Conservation (phyloP, 2,329 filamentous ascomycete genomes). For the Pseudogymnoascus verrucosus region DNA sequence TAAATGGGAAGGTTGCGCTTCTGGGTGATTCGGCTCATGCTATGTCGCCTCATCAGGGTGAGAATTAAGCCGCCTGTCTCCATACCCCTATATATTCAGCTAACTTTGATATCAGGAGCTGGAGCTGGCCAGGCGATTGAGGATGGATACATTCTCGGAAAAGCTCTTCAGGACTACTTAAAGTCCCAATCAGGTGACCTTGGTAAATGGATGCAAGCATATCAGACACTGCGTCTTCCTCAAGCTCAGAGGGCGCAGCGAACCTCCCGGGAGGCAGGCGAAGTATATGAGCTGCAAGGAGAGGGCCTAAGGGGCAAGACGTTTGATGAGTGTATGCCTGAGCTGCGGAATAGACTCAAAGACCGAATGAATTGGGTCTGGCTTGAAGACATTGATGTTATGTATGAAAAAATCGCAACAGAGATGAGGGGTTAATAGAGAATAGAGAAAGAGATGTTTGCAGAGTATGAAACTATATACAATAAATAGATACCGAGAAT, state of each 20-base stretch:
- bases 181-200: too few relatives aligned
- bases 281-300: conserved; percentile 30
- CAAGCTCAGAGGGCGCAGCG: conserved; percentile 21
- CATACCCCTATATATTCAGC: conserved; percentile 23
- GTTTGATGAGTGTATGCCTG: conserved; percentile 30
- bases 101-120: too few relatives aligned
- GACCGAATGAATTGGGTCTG: conserved; percentile 29
- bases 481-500: too few relatives aligned
- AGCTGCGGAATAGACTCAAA: conserved; percentile 24
- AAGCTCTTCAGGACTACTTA: too few relatives aligned
- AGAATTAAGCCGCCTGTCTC: conserved; percentile 14
- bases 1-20: conserved; percentile 9
- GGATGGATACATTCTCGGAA: too few relatives aligned
- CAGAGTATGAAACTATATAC: too few relatives aligned
- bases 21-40: conserved; percentile 11
- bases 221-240: too few relatives aligned
- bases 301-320: conserved; percentile 27
- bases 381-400: conserved; percentile 26
- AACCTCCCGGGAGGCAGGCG: conserved; percentile 26
- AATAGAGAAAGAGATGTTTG: too few relatives aligned
- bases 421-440: too few relatives aligned
- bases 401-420: neutral
- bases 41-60: conserved; percentile 10
- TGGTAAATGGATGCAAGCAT: too few relatives aligned
- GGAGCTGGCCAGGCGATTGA: too few relatives aligned